A percentile compares a stretch with the other conserved stretches of the same genome.
phyloP scores from a whole-genome alignment of 257 asterid genomes.

The Penstemon davidsonii region DNA sequence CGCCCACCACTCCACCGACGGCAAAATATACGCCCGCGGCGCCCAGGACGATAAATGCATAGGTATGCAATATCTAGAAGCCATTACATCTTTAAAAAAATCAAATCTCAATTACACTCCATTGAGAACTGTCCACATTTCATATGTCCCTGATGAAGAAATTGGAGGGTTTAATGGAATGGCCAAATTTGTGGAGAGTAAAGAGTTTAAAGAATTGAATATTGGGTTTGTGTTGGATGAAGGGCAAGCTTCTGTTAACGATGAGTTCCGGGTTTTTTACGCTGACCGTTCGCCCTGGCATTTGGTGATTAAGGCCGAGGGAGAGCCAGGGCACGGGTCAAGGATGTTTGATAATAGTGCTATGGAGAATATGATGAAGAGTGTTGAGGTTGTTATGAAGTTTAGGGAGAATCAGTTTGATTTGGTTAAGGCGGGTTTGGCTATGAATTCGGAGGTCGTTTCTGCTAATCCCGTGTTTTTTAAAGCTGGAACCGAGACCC shows the following conservation, averaged over 20 bases:
- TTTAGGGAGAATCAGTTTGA: slow-evolving; percentile 79
- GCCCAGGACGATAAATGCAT: slow-evolving; percentile 94
- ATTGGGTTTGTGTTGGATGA: slow-evolving; percentile 87
- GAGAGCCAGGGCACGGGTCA: slow-evolving; percentile 86
- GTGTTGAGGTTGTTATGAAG: slow-evolving; percentile 73
- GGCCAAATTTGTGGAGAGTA: slow-evolving; percentile 60
- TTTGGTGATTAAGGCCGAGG: slow-evolving; percentile 68
- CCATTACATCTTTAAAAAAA: slow-evolving; percentile 45
- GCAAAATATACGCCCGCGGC: slow-evolving; percentile 82
- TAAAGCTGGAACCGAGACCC: slow-evolving; percentile 78
- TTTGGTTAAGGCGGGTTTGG: slow-evolving; percentile 70
- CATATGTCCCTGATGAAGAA: slow-evolving; percentile 87
- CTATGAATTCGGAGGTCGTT: slow-evolving; percentile 72
- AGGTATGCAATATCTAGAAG: slow-evolving; percentile 80
- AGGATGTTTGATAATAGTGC: slow-evolving; percentile 76
- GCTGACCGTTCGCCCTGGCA: slow-evolving; percentile 92
- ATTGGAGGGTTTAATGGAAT: slow-evolving; percentile 88
- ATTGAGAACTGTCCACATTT: slow-evolving; percentile 55
- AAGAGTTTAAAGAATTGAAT: slow-evolving; percentile 58
- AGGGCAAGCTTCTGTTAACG: slow-evolving; percentile 81
- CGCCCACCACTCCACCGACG: slow-evolving; percentile 64
- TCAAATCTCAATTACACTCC: slow-evolving; percentile 38
- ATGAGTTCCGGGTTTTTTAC: slow-evolving; percentile 82
- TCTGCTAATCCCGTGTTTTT: slow-evolving; percentile 82
- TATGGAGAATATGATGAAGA: slow-evolving; percentile 87